Evolutionary conservation across 2,329 filamentous ascomycete genomes (phyloP), one percentile per base, ranked within the genome.

Genomic region (Pseudogymnoascus sp.): DNA sequence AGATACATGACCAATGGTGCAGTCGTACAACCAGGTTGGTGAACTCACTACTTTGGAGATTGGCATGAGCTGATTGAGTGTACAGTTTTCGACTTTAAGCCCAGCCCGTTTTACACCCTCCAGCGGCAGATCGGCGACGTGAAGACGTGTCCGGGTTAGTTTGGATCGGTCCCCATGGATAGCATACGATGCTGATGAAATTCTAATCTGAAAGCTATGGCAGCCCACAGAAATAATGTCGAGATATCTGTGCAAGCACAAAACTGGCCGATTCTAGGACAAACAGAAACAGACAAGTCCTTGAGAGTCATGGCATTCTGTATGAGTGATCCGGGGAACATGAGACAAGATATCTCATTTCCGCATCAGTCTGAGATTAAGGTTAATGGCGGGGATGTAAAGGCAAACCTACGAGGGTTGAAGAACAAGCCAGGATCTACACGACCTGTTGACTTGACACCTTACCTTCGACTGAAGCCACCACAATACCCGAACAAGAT

Each of bases 401-500:
- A 93, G 75, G 88, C 89, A n/a, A 99, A 97, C 73, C 82, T 96
- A 68, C 89, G 94, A 68, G 94, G 94, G 4, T 77, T 99, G 66
- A 99, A 99, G 77, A 97, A 96, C 74, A 96, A 94, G 74, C 91
- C 93, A 5, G 94, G 94, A 21, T 95, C 94, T 50, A 99, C 94
- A 42, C 87, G 91, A 70, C 94, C 94, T 6, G 92, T 91, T 56
- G 94, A 99, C 75, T 89, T 99, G 66, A 99, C 94, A 6, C 79
- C 83, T 67, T 82, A 85, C 65, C 79, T 97, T 53, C 85, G 88
- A 16, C 83, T 90, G 31, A 86, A 84, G 66, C 83, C 86, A 10
- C 72, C 80, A 16, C 81, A 81, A 47, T 95, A 93, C 71, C 78
- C 78, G 62, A 97, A 97, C 72, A 85, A 80, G 60, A 78, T 99